These are phyloP conservation scores for Mortierella sp. DNA, from an alignment of 371 early-diverging fungal genomes.

Conservation along the genomic window DNA sequence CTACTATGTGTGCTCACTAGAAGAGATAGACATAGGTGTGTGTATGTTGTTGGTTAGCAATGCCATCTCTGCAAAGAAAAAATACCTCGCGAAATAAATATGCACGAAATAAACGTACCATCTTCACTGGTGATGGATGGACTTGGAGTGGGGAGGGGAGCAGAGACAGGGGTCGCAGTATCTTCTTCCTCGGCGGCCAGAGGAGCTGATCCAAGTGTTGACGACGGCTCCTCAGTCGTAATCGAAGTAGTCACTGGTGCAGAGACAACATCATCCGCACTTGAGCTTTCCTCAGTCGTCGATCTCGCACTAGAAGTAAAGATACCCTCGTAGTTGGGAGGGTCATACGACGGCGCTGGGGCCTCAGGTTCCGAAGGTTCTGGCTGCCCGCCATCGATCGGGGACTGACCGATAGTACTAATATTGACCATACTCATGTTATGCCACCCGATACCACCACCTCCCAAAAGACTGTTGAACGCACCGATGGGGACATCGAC, in stretches of 20 bases:
- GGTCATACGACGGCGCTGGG: slow-evolving; percentile 55
- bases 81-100: neutral
- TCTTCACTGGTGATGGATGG: slow-evolving; percentile 16
- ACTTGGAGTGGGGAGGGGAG: slow-evolving; percentile 7
- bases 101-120: slow-evolving; percentile 12
- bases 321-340: slow-evolving; percentile 45
- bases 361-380: slow-evolving; percentile 35
- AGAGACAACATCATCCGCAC: neutral
- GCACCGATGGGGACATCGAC: slow-evolving; percentile 35
- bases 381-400: slow-evolving; percentile 3
- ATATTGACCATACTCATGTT: slow-evolving; percentile 54
- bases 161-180: neutral
- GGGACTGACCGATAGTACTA: slow-evolving; percentile 31
- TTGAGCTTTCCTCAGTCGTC: slow-evolving; percentile 13
- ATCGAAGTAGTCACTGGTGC: slow-evolving; percentile 2
- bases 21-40: neutral
- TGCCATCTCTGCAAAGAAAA: neutral
- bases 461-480: slow-evolving; percentile 23
- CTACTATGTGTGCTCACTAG: slow-evolving; percentile 8
- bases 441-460: neutral
- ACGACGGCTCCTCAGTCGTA: neutral
- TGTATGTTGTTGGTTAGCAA: neutral
- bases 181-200: slow-evolving; percentile 3
- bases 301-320: slow-evolving; percentile 19
- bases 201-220: neutral